phyloP scores from a whole-genome alignment of 2,329 filamentous ascomycete species.

The Botrytis hyacinthi region DNA sequence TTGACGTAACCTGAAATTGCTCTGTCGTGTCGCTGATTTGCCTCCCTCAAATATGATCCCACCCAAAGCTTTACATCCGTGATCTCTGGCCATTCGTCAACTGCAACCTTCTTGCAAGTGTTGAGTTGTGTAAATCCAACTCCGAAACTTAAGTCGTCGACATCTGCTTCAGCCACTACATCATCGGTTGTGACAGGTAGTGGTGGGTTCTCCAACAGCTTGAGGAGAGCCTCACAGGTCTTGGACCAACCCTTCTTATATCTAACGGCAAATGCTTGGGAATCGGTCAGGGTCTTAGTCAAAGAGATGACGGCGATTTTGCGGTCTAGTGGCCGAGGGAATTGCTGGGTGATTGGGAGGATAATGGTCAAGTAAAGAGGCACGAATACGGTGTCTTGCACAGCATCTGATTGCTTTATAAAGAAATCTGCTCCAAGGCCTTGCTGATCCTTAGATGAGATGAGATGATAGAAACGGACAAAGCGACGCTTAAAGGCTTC shows the following conservation, averaged over 20 bases:
- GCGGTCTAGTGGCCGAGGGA: slow-evolving; percentile 82
- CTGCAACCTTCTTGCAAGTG: slow-evolving; percentile 73
- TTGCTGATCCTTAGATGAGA: slow-evolving; percentile 67
- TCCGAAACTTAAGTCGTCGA: slow-evolving; percentile 93
- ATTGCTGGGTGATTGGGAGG: slow-evolving; percentile 82
- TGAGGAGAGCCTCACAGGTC: slow-evolving; percentile 85
- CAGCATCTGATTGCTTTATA: slow-evolving; percentile 75
- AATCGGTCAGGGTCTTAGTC: slow-evolving; percentile 87
- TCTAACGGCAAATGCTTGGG: slow-evolving; percentile 74
- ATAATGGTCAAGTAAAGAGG: slow-evolving; percentile 85
- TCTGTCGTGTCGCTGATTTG: slow-evolving; percentile 71
- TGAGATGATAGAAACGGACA: slow-evolving; percentile 89
- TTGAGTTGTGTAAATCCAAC: slow-evolving; percentile 92
- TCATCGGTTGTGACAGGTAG: slow-evolving; percentile 66
- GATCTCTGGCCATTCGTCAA: slow-evolving; percentile 85
- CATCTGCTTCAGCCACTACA: slow-evolving; percentile 79
- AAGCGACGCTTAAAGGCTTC: slow-evolving; percentile 86
- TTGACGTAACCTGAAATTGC: slow-evolving; percentile 69
- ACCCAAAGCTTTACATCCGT: slow-evolving; percentile 81
- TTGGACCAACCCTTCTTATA: slow-evolving; percentile 89
- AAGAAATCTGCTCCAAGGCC: slow-evolving; percentile 94
- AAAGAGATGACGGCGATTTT: slow-evolving; percentile 92
- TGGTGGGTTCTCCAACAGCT: slow-evolving; percentile 85
- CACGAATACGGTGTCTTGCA: slow-evolving; percentile 78
- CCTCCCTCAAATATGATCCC: slow-evolving; percentile 58